Base-by-base conservation (phyloP, 2,329 filamentous ascomycete species). In the Knoxdaviesia capensis region DNA sequence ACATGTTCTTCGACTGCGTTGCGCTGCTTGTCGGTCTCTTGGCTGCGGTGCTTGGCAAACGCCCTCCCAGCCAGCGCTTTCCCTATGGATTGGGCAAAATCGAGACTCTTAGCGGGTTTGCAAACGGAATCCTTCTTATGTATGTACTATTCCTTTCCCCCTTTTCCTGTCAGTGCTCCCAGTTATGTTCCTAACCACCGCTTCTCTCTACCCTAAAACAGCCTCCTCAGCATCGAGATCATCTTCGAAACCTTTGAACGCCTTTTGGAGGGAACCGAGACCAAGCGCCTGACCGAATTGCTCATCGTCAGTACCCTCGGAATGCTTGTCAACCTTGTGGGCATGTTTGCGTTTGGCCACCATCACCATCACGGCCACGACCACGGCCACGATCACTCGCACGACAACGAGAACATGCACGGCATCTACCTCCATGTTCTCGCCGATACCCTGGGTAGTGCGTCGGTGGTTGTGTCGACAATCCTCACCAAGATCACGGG, bases 1-100 rank as follows among this genome's bases (percentile, higher is more conserved):
- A 98, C 61, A 98, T 98, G 90, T 88, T 98, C 53, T 96, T 98
- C 52, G 90, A 98, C 59, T 98, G 90, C 50, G 77, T 94, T 34
- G 90, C 88, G 20, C 69, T 98, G 31, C 74, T 83, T 1, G 86
- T 98, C 34, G 90, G 90, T 7, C 66, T 98, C 7, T 80, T 88
- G 51, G 90, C 90, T 31, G 80, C 88, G 2, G 86, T 98, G 5
- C 84, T 94, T 66, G 90, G 84, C 60, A 96, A 96, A 59, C 94
- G 90, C 87, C 86, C 87, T 1, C 81, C 86, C 1, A 94, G 80
- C 55, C 69, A 81, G 45, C 70, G 78, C 20, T 96, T 94, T 51
- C 90, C 90, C 0, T 96, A 94, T 54, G 90, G 90, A 0, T 90
- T 94, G 56, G 87, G 88, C 45, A 98, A 96, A 59, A 84, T 98